Evolutionary conservation across 495 filamentous ascomycete genomes (phyloP).

Genomic region (Xylaria scruposa): DNA sequence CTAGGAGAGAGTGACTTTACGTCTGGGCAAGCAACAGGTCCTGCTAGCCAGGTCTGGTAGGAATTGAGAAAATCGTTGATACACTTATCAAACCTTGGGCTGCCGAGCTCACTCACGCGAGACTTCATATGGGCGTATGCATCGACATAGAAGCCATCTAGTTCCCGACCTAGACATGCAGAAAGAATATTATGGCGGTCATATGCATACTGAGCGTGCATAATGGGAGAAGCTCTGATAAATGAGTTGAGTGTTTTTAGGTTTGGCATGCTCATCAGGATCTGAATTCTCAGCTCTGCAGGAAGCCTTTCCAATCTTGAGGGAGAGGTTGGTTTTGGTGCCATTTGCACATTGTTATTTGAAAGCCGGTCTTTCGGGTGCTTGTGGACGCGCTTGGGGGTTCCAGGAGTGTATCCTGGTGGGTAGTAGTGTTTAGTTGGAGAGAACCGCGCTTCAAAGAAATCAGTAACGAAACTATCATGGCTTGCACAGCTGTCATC

Average conservation of each 20-base stretch:
- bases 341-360: background rate
- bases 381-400: background rate
- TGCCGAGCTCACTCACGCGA: background rate
- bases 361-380: background rate
- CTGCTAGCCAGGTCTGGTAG: background rate
- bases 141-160: background rate
- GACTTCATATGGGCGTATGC: constrained; percentile 10
- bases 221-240: constrained; percentile 38
- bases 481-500: background rate
- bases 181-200: constrained; percentile 25
- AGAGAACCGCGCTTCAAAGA: background rate
- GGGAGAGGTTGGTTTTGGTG: background rate
- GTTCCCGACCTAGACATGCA: background rate
- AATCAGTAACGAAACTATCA: background rate
- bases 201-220: constrained; percentile 39
- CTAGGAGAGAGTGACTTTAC: constrained; percentile 21
- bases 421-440: background rate
- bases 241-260: constrained; percentile 32
- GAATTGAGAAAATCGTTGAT: background rate
- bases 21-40: background rate
- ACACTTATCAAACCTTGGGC: background rate
- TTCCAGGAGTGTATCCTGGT: background rate
- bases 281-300: constrained; percentile 22
- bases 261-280: constrained; percentile 28
- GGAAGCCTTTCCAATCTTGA: constrained; percentile 20